Evolutionary conservation across 768 basidiomycete genomes (phyloP).

Genomic region (Cyclocybe cylindracea): DNA sequence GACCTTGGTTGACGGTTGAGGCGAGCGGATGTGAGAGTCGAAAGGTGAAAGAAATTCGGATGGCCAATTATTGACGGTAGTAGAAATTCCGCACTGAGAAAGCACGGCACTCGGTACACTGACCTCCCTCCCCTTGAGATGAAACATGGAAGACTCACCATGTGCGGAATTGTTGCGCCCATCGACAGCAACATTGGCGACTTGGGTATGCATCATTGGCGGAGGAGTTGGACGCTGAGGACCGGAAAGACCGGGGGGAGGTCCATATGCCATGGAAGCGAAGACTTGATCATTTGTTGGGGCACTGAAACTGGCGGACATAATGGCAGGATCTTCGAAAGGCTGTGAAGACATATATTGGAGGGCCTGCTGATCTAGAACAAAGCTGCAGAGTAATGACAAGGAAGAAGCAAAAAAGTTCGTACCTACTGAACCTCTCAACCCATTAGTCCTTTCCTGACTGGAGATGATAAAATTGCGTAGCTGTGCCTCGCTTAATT

Average conservation of each 20-base stretch:
- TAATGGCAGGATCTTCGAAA: slow-evolving; percentile 78
- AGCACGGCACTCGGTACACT: slow-evolving; percentile 88
- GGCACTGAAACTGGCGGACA: slow-evolving; percentile 69
- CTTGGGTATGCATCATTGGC: slow-evolving; percentile 17
- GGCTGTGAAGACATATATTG: slow-evolving; percentile 35
- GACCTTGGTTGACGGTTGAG: slow-evolving; percentile 29
- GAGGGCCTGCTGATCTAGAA: slow-evolving; percentile 12
- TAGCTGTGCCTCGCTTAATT: slow-evolving; percentile 74
- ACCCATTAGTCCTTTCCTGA: slow-evolving; percentile 48
- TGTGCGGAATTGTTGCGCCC: slow-evolving; percentile 42
- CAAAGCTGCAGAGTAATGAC: background rate
- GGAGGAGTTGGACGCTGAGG: slow-evolving; percentile 32
- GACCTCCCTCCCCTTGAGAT: slow-evolving; percentile 79
- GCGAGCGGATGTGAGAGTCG: slow-evolving; percentile 22
- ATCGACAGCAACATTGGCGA: slow-evolving; percentile 22
- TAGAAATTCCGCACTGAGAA: slow-evolving; percentile 85
- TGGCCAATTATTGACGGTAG: slow-evolving; percentile 64
- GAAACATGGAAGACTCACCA: slow-evolving; percentile 65
- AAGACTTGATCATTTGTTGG: slow-evolving; percentile 32
- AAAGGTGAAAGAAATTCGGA: slow-evolving; percentile 32
- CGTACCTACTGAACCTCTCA: slow-evolving; percentile 17
- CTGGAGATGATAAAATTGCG: slow-evolving; percentile 76
- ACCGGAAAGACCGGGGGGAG: slow-evolving; percentile 68
- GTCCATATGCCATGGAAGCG: slow-evolving; percentile 46
- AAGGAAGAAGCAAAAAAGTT: slow-evolving; percentile 1